These are phyloP conservation scores for Talaromyces marneffei DNA, from an alignment of 2,329 filamentous ascomycete species.

Conservation along the genomic window DNA sequence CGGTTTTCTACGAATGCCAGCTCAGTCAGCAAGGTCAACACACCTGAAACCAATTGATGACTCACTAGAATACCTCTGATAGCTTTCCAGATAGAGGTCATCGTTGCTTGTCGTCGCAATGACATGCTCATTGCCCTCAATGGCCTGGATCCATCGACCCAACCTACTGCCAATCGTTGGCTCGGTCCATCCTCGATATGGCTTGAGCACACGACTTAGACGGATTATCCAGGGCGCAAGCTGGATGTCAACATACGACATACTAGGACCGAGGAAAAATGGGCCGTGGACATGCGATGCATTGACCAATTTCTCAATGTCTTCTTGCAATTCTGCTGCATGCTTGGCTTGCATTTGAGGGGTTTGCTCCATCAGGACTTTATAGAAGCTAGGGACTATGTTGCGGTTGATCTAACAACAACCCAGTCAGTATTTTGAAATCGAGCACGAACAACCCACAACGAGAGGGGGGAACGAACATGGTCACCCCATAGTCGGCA, in stretches of 20 bases:
- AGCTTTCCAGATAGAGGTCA: constrained; percentile 61
- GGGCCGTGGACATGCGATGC: constrained; percentile 57
- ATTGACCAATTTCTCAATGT: constrained; percentile 58
- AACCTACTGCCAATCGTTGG: constrained; percentile 59
- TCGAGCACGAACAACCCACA: background rate
- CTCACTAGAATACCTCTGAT: constrained; percentile 57
- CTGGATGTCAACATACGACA: constrained; percentile 67
- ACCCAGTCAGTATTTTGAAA: background rate
- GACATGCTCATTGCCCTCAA: constrained; percentile 60
- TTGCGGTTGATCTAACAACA: constrained; percentile 61
- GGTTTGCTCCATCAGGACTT: constrained; percentile 62
- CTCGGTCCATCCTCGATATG: constrained; percentile 61
- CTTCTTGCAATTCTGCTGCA: constrained; percentile 57
- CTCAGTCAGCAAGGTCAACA: background rate
- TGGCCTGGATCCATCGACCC: constrained; percentile 63
- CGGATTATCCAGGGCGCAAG: constrained; percentile 70
- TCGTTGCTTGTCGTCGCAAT: constrained; percentile 62
- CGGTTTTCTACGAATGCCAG: constrained; percentile 48
- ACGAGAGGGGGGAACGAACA: background rate
- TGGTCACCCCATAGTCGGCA: constrained; percentile 70
- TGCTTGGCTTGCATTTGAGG: constrained; percentile 52
- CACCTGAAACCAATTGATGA: constrained; percentile 13
- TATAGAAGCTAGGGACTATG: constrained; percentile 71
- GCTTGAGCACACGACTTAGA: constrained; percentile 59
- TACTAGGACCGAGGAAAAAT: constrained; percentile 57